Evolutionary conservation across 2,329 filamentous ascomycete genomes (phyloP).

Genomic region (Aulographum hederae): DNA sequence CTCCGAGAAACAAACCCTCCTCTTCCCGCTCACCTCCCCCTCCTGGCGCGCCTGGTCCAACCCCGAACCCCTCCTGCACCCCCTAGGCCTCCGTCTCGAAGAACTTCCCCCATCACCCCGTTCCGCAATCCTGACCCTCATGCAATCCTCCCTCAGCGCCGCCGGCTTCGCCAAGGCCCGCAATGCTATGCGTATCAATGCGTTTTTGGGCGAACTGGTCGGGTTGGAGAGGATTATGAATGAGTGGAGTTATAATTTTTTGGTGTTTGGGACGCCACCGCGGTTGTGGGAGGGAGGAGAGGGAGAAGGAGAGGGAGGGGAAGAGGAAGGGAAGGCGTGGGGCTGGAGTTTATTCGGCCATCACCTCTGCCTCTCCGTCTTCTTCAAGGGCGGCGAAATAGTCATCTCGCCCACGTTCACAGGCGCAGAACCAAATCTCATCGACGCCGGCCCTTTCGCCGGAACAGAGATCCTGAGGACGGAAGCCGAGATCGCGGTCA

Average conservation of each 20-base stretch:
- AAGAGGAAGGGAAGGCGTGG: conserved; percentile 37
- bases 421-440: conserved; percentile 60
- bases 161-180: conserved; percentile 56
- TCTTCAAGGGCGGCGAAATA: conserved; percentile 47
- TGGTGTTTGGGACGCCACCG: conserved; percentile 47
- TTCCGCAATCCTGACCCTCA: conserved; percentile 32
- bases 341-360: conserved; percentile 63
- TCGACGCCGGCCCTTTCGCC: conserved; percentile 43
- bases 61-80: conserved; percentile 51
- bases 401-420: conserved; percentile 60
- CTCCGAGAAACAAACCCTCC: conserved; percentile 29
- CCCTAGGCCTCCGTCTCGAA: conserved; percentile 54
- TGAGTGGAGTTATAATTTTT: conserved; percentile 60
- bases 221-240: conserved; percentile 46
- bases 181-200: conserved; percentile 54
- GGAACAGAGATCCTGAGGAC: conserved; percentile 48
- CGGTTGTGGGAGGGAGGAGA: too few species aligned
- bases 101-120: conserved; percentile 26
- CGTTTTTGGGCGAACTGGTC: conserved; percentile 54
- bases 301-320: too few species aligned
- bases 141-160: conserved; percentile 41
- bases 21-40: conserved; percentile 47
- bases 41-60: conserved; percentile 59
- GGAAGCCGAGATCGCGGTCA: conserved; percentile 46
- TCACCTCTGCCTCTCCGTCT: conserved; percentile 56